Conservation (phyloP, 495 filamentous ascomycete genomes). For the Neurospora tetrasperma region DNA sequence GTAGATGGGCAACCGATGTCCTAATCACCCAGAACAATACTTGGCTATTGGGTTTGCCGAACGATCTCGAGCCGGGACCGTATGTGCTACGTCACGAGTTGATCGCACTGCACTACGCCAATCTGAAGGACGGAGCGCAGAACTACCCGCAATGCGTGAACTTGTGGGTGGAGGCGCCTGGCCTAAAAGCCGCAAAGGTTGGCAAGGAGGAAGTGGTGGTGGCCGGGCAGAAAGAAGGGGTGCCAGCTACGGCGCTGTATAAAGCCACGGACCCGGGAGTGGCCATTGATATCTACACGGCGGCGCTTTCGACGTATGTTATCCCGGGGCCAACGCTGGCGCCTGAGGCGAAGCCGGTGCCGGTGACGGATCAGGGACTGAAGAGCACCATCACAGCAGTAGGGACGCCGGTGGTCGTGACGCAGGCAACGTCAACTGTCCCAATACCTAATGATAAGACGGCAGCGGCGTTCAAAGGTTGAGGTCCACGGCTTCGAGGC, state of each 20-base stretch:
- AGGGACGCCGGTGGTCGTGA: conserved; percentile 19
- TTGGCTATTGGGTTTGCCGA: conserved; percentile 53
- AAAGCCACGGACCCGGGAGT: conserved; percentile 26
- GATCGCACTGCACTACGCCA: conserved; percentile 60
- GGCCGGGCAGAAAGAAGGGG: conserved; percentile 24
- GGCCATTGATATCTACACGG: conserved; percentile 30
- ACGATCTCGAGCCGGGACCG: conserved; percentile 46
- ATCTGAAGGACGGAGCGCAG: conserved; percentile 48
- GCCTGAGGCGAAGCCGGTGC: conserved; percentile 21
- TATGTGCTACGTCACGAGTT: conserved; percentile 70
- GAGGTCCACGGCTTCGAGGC: background rate
- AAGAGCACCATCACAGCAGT: conserved; percentile 5
- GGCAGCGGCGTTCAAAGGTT: background rate
- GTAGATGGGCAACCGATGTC: conserved; percentile 55
- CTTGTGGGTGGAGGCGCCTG: conserved; percentile 22
- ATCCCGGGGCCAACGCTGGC: conserved; percentile 44
- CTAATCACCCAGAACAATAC: conserved; percentile 55
- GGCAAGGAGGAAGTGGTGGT: conserved; percentile 23
- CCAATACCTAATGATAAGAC: conserved; percentile 4
- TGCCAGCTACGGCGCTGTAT: conserved; percentile 24
- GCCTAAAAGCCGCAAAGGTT: background rate
- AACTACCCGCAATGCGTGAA: conserved; percentile 68
- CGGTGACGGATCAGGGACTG: conserved; percentile 5
- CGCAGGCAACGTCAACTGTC: conserved; percentile 10
- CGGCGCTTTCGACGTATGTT: conserved; percentile 36